Evolutionary conservation across 495 filamentous ascomycete genomes (phyloP), one percentile per base, ranked within the genome.

Genomic region (Podospora appendiculata): DNA sequence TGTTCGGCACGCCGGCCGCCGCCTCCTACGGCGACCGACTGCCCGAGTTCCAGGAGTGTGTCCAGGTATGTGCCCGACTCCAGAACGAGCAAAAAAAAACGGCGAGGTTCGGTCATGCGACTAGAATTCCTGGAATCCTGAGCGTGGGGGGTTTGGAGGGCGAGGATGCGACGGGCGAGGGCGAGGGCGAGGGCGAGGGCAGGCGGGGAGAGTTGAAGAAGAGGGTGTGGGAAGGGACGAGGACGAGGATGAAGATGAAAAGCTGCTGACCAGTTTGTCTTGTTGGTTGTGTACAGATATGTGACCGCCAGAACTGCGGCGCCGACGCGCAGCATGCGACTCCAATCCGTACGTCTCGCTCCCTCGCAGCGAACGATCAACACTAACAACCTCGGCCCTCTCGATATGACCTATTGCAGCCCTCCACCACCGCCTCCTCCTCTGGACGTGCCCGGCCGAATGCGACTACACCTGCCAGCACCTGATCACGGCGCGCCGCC

Each of bases 381-480:
- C 8, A 19, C 38, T 17, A 32, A 45, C 35, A 10, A 38, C 47
- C n/a, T 44, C 45, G 25, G 32, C 25, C 9, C 4, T 18, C 16
- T 41, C 17, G 6, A 1, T 9, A 35, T 19, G 40, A 39, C 34
- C 32, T 17, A n/a, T n/a, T n/a, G 25, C 64, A 82, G 85, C 86
- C 53, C 60, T 88, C 64, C 76, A 83, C 62, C 86, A 76, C 68
- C 81, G 81, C 36, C 75, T 90, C 56, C 81, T 89, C 60, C 66
- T 89, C 67, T 90, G 86, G 86, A 75, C 73, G 58, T 98, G 93
- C 72, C 83, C 89, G 35, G 66, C 84, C 61, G 92, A 98, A 78
- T 98, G 93, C 79, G 93, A 98, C 74, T 95, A 98, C 76, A 87
- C 87, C 44, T 98, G 93, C 77, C 93, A 98, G 67, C 93, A 95